A percentile compares a stretch with the other conserved stretches of the same genome.
Evolutionary conservation across 805 yeast genomes (phyloP).

Genomic region (Candida methanosorbosa): DNA sequence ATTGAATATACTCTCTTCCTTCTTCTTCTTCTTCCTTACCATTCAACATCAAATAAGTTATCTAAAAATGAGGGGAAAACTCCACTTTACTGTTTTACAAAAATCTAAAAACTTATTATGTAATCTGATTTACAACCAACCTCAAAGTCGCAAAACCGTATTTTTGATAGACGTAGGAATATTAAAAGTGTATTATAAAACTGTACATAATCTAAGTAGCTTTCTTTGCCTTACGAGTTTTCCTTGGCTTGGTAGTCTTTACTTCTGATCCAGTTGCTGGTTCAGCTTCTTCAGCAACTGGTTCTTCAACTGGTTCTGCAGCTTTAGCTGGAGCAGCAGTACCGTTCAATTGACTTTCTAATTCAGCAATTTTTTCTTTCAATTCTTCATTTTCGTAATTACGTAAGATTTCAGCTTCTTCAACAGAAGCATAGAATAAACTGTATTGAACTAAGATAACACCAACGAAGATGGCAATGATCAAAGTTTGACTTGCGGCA

Average conservation of each 20-base stretch:
- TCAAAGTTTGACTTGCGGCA: constrained; percentile 80
- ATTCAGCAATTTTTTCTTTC: constrained; percentile 10
- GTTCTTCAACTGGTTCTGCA: not conserved
- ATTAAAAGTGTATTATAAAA: too few relatives aligned
- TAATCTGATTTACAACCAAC: too few relatives aligned
- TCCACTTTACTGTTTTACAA: too few relatives aligned
- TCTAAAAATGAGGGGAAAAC: too few relatives aligned
- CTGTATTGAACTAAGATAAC: constrained; percentile 84
- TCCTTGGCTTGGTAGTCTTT: constrained; percentile 12
- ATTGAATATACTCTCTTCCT: too few relatives aligned
- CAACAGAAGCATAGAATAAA: constrained; percentile 62
- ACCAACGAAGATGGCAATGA: constrained; percentile 64
- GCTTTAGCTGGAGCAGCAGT: not conserved
- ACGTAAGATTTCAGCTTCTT: constrained; percentile 17
- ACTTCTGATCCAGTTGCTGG: constrained; percentile 3
- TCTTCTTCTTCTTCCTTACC: too few relatives aligned
- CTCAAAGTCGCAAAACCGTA: too few relatives aligned
- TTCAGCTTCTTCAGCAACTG: constrained; percentile 2
- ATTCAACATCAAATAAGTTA: too few relatives aligned
- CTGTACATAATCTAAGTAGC: too few relatives aligned
- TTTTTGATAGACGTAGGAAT: too few relatives aligned
- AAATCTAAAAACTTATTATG: too few relatives aligned
- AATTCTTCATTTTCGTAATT: constrained; percentile 18
- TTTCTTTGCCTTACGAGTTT: too few relatives aligned
- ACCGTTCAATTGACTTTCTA: constrained; percentile 2